Percentiles rank a stretch among this genome's conserved stretches.
Conservation (phyloP, 345 rosid species). For the Gossypium sturtianum region DNA sequence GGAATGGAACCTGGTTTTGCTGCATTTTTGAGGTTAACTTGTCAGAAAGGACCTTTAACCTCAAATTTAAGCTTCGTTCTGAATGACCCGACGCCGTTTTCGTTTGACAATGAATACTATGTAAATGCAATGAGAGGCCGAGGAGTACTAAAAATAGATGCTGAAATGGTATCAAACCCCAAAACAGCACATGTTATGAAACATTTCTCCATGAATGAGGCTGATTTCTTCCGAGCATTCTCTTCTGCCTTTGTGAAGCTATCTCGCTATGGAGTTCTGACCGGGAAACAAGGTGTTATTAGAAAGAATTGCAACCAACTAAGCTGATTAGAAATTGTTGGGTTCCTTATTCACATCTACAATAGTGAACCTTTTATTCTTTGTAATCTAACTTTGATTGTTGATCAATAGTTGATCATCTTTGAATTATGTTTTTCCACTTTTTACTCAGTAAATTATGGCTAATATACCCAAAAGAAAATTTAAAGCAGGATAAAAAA, state of each 20-base stretch:
- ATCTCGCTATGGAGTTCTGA: conserved; percentile 28
- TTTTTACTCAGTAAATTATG: background rate
- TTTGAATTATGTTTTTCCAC: background rate
- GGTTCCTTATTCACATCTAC: background rate
- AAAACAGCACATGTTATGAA: conserved; percentile 27
- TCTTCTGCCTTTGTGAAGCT: conserved; percentile 39
- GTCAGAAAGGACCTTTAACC: conserved; percentile 20
- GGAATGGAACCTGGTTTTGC: conserved; percentile 34
- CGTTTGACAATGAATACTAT: conserved; percentile 35
- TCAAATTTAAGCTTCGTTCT: conserved; percentile 33
- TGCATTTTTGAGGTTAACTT: conserved; percentile 25
- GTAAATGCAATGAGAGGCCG: conserved; percentile 27
- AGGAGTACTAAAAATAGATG: conserved; percentile 35
- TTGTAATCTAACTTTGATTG: background rate
- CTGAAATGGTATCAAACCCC: conserved; percentile 35
- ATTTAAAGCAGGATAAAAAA: no score
- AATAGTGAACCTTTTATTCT: background rate
- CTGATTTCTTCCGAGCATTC: conserved; percentile 32
- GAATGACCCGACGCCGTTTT: conserved; percentile 31
- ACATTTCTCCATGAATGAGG: conserved; percentile 30
- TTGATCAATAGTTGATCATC: background rate
- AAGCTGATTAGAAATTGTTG: conserved; percentile 12
- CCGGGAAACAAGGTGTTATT: conserved; percentile 28
- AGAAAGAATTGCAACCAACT: conserved; percentile 33
- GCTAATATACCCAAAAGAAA: no score